Conservation (phyloP, 345 rosid genomes). For the Lumnitzera racemosa region DNA sequence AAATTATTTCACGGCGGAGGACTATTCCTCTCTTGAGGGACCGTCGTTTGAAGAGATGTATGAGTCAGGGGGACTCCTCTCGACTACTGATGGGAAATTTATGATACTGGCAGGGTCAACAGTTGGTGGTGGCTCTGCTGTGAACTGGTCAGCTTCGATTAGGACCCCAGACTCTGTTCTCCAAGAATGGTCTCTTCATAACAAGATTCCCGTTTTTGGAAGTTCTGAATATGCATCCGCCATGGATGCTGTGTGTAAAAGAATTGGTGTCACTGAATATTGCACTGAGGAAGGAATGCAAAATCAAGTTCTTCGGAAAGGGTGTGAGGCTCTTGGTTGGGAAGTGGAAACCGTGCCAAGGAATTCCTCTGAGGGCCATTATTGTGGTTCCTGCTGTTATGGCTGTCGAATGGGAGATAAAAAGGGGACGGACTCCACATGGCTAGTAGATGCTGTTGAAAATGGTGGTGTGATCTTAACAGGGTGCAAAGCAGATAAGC, state of each 20-base stretch:
- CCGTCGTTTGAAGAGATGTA: conserved; percentile 13
- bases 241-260: conserved; percentile 11
- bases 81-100: conserved; percentile 12
- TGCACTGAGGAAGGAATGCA: conserved; percentile 13
- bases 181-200: conserved; percentile 15
- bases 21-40: conserved; percentile 16
- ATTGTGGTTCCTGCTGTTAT: conserved; percentile 18
- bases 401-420: conserved; percentile 18
- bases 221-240: conserved; percentile 10
- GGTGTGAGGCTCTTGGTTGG: conserved; percentile 13
- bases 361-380: conserved; percentile 15
- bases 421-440: conserved; percentile 11
- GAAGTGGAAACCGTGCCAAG: conserved; percentile 5
- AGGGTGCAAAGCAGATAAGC: conserved; percentile 18
- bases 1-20: conserved; percentile 11
- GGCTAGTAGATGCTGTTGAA: conserved; percentile 20
- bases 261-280: conserved; percentile 11
- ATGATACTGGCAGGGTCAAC: conserved; percentile 15
- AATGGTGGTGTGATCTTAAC: conserved; percentile 14
- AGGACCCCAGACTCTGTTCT: conserved; percentile 15
- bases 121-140: conserved; percentile 17
- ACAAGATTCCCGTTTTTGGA: conserved; percentile 14
- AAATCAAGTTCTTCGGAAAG: conserved; percentile 16
- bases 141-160: conserved; percentile 19
- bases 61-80: conserved; percentile 10